Conservation (phyloP, 495 filamentous ascomycete species). For the Penicillium arizonense region DNA sequence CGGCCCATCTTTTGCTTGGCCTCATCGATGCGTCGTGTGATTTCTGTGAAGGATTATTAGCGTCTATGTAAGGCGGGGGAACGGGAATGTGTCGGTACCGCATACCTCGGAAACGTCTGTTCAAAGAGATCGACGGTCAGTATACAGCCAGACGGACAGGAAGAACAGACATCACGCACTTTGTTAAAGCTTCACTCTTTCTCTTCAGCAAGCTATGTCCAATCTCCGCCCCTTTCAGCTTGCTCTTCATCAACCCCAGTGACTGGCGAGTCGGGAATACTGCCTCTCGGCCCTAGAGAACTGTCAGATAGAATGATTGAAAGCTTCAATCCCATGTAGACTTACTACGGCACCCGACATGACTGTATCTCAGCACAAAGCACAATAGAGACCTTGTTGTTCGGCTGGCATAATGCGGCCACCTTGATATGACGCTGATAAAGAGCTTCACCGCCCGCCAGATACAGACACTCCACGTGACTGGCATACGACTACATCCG, state of each 20-base stretch:
- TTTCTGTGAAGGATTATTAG: conserved; percentile 59
- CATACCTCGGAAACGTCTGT: conserved; percentile 83
- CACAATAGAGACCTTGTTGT: conserved; percentile 9
- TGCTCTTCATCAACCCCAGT: conserved; percentile 93
- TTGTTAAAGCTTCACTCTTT: conserved; percentile 91
- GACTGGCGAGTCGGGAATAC: conserved; percentile 99
- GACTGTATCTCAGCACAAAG: conserved; percentile 18
- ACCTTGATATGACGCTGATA: conserved; percentile 36
- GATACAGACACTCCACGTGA: conserved; percentile 33
- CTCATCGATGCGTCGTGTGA: conserved; percentile 95
- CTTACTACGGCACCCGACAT: conserved; percentile 62
- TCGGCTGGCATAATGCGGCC: conserved; percentile 19
- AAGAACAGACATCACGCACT: conserved; percentile 47
- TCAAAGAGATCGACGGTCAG: conserved; percentile 8
- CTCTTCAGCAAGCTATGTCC: conserved; percentile 85
- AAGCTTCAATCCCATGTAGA: not conserved
- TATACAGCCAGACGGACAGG: not conserved
- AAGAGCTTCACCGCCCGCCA: conserved; percentile 26
- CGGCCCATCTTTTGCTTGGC: conserved; percentile 99
- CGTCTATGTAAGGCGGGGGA: conserved; percentile 22
- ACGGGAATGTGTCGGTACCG: conserved; percentile 8
- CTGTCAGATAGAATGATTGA: conserved; percentile 2
- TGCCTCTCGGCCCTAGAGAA: conserved; percentile 60
- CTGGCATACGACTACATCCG: conserved; percentile 26
- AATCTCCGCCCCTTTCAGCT: conserved; percentile 94